phyloP scores from a whole-genome alignment of 2,329 filamentous ascomycete genomes.

The Xylariales sp. region DNA sequence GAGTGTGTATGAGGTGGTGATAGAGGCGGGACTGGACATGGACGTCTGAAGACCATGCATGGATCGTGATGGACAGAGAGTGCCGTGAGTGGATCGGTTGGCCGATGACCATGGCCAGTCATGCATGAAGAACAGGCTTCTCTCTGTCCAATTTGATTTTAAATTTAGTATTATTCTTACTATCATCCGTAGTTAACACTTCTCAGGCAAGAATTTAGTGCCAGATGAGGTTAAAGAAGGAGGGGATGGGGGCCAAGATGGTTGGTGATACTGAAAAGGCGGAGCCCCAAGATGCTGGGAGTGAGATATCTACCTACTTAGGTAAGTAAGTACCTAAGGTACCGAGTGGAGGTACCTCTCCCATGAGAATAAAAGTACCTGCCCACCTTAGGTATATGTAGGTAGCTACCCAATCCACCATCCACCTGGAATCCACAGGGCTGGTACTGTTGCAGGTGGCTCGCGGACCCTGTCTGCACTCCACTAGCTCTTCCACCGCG shows the following conservation, averaged over 20 bases:
- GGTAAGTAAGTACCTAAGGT: no score
- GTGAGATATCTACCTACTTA: no score
- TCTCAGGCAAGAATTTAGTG: slow-evolving; percentile 17
- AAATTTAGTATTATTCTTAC: slow-evolving; percentile 20
- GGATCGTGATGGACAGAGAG: slow-evolving; percentile 9
- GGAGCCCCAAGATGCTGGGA: slow-evolving; percentile 1
- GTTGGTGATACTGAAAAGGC: slow-evolving; percentile 12
- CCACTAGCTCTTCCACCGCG: slow-evolving; percentile 27
- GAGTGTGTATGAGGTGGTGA: slow-evolving; percentile 20
- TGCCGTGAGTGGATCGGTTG: slow-evolving; percentile 34
- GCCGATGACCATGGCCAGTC: slow-evolving; percentile 34
- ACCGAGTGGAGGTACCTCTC: no score
- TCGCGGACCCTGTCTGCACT: slow-evolving; percentile 16
- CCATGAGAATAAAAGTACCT: no score
- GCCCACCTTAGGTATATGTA: no score
- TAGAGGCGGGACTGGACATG: slow-evolving; percentile 37
- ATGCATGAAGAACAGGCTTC: slow-evolving; percentile 35
- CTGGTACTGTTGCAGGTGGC: slow-evolving; percentile 28
- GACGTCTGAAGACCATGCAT: slow-evolving; percentile 27
- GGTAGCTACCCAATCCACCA: no score
- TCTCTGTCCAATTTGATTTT: slow-evolving; percentile 24
- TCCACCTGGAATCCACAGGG: slow-evolving; percentile 27
- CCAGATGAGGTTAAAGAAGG: slow-evolving; percentile 35
- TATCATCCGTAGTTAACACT: not conserved
- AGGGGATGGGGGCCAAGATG: slow-evolving; percentile 33